phyloP scores from a whole-genome alignment of 345 rosid genomes.

The Garcia nutans region DNA sequence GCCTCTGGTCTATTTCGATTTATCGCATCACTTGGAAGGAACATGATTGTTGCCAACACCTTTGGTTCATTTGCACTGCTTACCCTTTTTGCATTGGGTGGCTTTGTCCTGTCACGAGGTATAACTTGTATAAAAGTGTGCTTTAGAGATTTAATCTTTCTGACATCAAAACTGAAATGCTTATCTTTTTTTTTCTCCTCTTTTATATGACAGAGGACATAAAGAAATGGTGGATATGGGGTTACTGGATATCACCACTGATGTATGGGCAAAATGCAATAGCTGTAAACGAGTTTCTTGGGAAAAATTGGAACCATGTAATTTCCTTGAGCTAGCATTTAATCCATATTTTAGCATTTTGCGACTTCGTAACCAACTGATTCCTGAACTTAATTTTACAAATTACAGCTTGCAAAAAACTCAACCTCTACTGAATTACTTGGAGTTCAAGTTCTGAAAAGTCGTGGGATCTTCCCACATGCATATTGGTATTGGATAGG shows the following conservation, averaged over 20 bases:
- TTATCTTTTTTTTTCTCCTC: background rate
- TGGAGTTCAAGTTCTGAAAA: constrained; percentile 46
- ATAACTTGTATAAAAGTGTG: constrained; percentile 13
- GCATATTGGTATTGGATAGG: constrained; percentile 74
- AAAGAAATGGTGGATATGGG: constrained; percentile 93
- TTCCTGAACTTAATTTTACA: background rate
- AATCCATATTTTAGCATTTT: background rate
- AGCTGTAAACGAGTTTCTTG: constrained; percentile 63
- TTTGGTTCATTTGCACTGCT: constrained; percentile 62
- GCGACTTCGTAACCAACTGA: background rate
- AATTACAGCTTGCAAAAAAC: constrained; percentile 23
- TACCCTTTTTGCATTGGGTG: constrained; percentile 46
- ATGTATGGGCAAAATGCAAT: constrained; percentile 81
- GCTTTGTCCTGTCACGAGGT: constrained; percentile 61
- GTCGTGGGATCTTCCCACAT: constrained; percentile 46
- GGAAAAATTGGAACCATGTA: constrained; percentile 58
- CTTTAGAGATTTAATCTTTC: background rate
- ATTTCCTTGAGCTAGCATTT: constrained; percentile 8
- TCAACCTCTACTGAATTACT: constrained; percentile 30
- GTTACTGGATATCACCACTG: constrained; percentile 73
- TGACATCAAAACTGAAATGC: background rate
- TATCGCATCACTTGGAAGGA: constrained; percentile 56
- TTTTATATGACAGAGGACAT: constrained; percentile 44
- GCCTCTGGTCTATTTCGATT: constrained; percentile 60
- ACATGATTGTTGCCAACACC: constrained; percentile 56